Evolutionary conservation across 257 asterid genomes (phyloP), one percentile per base, ranked within the genome.

Genomic region (Solanum boliviense): DNA sequence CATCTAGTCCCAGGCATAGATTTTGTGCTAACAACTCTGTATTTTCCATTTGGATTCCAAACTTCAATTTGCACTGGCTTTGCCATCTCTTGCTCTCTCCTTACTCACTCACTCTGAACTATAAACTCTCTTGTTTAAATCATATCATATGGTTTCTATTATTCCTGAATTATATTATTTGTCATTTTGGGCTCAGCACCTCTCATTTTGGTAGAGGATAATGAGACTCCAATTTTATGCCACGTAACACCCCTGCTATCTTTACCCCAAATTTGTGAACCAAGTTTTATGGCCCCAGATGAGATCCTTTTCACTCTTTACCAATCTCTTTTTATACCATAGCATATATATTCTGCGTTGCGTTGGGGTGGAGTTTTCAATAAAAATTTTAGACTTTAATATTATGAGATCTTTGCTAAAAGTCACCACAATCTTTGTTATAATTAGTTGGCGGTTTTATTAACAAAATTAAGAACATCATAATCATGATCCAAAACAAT

Each of bases 1-100:
- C 99, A 96, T 38, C 98, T 94, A 32, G 95, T 96, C 67, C 99
- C 99, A 2, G 99, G 99, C 99, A 96, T 96, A 27, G 99, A 58
- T 79, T 95, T 96, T 34, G 99, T 96, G 92, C 98, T 96, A 86
- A 96, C 89, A 72, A 96, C 98, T 90, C 98, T 92, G 93, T 94
- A 95, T 60, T 92, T 95, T 25, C 99, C 99, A 93, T 93, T 93
- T 13, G 98, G 98, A 86, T 96, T 95, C 95, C 96, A 91, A 44
- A 96, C 98, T 86, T 95, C 98, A 74, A 96, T 92, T 87, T 94
- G 98, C 92, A 96, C 89, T 2, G 98, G 98, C 60, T 90, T 91
- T 88, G 98, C 98, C 99, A 95, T 95, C 27, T 56, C 5, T 34
- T 38, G 10, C 23, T 27, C 32, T 52, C 62, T 52, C 9, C 0